Evolutionary conservation across 2,329 filamentous ascomycete genomes (phyloP).

Genomic region (Paraphoma sp.): DNA sequence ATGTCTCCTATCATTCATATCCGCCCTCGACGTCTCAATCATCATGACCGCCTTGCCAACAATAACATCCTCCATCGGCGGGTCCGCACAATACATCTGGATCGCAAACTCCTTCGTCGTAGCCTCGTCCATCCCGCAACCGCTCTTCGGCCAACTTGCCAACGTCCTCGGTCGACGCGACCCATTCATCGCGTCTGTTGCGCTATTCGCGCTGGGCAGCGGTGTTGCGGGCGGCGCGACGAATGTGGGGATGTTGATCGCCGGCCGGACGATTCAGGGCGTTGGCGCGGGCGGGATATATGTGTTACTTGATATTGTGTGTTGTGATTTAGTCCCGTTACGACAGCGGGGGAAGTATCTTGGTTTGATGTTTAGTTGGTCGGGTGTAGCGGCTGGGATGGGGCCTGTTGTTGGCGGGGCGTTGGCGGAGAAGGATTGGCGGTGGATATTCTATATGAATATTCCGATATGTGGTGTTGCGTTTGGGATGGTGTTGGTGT

Average conservation of each 20-base stretch:
- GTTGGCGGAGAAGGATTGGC: slow-evolving; percentile 44
- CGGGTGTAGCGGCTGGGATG: slow-evolving; percentile 9
- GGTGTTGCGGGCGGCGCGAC: slow-evolving; percentile 43
- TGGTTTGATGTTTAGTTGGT: background rate
- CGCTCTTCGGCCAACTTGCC: slow-evolving; percentile 15
- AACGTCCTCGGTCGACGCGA: slow-evolving; percentile 55
- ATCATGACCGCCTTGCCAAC: slow-evolving; percentile 45
- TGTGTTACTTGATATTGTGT: slow-evolving; percentile 53
- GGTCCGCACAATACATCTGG: slow-evolving; percentile 11
- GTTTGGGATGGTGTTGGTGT: too few relatives aligned
- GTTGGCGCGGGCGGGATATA: slow-evolving; percentile 53
- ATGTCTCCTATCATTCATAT: slow-evolving; percentile 29
- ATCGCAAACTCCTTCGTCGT: slow-evolving; percentile 13
- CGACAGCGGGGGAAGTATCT: background rate
- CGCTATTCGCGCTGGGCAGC: slow-evolving; percentile 59
- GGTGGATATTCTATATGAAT: slow-evolving; percentile 52
- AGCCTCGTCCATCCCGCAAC: slow-evolving; percentile 30
- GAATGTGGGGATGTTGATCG: slow-evolving; percentile 13
- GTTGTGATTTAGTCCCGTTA: background rate
- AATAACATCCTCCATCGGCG: slow-evolving; percentile 35
- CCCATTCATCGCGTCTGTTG: slow-evolving; percentile 36
- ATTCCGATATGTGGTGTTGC: slow-evolving; percentile 16
- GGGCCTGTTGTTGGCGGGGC: slow-evolving; percentile 23
- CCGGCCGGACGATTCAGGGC: slow-evolving; percentile 61
- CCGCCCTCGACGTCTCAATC: slow-evolving; percentile 40